Conservation (phyloP, 306 rosid genomes). For the Rosa rugosa region DNA sequence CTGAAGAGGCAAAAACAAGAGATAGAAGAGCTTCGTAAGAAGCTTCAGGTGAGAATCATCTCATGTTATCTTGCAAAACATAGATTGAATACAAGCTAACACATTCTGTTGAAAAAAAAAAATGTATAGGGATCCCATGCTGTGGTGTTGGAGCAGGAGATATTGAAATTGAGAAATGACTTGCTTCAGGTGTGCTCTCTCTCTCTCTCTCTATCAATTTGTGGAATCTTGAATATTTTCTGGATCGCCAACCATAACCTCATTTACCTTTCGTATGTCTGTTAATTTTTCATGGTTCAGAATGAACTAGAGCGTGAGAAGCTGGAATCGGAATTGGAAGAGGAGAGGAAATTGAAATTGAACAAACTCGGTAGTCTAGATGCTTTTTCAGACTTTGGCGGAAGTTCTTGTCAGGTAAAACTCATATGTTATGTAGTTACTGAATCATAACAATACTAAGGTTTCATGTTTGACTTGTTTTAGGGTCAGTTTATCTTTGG, state of each 20-base stretch:
- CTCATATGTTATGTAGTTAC: neutral
- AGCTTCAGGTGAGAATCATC: constrained; percentile 67
- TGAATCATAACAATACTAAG: too few relatives aligned
- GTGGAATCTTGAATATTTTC: constrained; percentile 8
- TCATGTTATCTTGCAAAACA: constrained; percentile 20
- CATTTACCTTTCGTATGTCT: constrained; percentile 3
- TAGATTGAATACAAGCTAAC: constrained; percentile 18
- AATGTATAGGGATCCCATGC: constrained; percentile 84
- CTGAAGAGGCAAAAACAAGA: constrained; percentile 88
- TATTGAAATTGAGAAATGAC: constrained; percentile 87
- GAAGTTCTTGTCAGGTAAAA: constrained; percentile 60
- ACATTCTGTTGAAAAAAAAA: neutral
- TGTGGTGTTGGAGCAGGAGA: constrained; percentile 83
- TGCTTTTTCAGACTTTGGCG: constrained; percentile 46
- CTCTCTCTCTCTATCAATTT: neutral
- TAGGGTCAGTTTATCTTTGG: neutral
- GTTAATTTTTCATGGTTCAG: constrained; percentile 46
- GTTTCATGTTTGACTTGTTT: constrained; percentile 4
- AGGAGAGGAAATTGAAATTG: constrained; percentile 81
- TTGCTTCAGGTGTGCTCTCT: constrained; percentile 64
- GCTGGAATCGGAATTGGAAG: constrained; percentile 77
- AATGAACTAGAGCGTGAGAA: constrained; percentile 87
- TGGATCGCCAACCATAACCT: constrained; percentile 21
- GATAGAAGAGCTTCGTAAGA: constrained; percentile 83
- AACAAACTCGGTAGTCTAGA: constrained; percentile 43